Evolutionary conservation across 2,329 filamentous ascomycete genomes (phyloP).

Genomic region (Sodiomyces alkalinus): DNA sequence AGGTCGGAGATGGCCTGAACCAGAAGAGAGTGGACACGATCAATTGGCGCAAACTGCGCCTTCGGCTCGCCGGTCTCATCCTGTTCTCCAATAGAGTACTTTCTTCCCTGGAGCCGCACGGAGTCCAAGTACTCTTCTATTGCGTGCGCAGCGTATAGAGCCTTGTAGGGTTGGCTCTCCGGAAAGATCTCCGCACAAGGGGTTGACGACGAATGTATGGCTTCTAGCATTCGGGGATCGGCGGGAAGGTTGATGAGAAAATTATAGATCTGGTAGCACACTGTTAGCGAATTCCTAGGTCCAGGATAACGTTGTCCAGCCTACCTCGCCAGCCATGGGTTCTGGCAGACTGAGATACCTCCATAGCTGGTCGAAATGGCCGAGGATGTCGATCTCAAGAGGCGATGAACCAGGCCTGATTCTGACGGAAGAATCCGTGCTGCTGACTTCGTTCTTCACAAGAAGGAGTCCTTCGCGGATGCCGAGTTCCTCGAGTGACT

Average conservation of each 20-base stretch:
- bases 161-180: slow-evolving; percentile 52
- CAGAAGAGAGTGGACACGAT: too few relatives aligned
- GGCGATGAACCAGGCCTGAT: slow-evolving; percentile 36
- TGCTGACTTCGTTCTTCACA: slow-evolving; percentile 42
- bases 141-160: slow-evolving; percentile 56
- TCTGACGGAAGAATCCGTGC: slow-evolving; percentile 23
- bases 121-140: slow-evolving; percentile 45
- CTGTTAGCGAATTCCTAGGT: slow-evolving; percentile 7
- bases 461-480: slow-evolving; percentile 51
- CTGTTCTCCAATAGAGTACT: too few relatives aligned
- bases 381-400: slow-evolving; percentile 65
- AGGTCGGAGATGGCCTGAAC: slow-evolving; percentile 7
- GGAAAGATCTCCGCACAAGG: slow-evolving; percentile 51
- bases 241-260: slow-evolving; percentile 59
- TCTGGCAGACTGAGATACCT: slow-evolving; percentile 63
- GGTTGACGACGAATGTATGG: slow-evolving; percentile 38
- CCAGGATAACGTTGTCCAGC: slow-evolving; percentile 4
- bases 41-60: too few relatives aligned
- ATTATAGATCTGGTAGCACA: slow-evolving; percentile 42
- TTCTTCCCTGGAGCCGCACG: slow-evolving; percentile 32
- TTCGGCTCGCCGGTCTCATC: too few relatives aligned
- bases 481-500: slow-evolving; percentile 53
- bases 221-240: slow-evolving; percentile 43
- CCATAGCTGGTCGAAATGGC: slow-evolving; percentile 75
- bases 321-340: slow-evolving; percentile 49